These are phyloP conservation scores for Populus hybrid DNA, from an alignment of 441 rosid genomes.

Conservation along the genomic window DNA sequence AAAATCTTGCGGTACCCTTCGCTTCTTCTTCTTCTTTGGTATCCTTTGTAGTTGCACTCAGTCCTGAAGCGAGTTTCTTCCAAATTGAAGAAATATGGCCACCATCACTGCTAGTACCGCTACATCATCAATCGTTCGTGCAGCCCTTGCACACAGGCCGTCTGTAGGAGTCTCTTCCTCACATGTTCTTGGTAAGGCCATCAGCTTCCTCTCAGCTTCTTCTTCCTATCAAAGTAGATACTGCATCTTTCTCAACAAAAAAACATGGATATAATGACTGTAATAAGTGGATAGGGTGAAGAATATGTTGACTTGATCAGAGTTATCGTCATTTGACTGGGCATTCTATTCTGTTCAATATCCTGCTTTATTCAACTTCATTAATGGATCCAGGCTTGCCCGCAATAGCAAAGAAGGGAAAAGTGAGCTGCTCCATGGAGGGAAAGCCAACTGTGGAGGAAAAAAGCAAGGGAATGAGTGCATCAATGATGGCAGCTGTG, in stretches of 20 bases:
- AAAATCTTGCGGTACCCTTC: neutral
- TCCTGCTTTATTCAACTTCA: neutral
- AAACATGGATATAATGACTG: neutral
- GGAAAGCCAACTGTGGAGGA: constrained; percentile 21
- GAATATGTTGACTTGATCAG: neutral
- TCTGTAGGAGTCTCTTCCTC: constrained; percentile 38
- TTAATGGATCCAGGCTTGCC: constrained; percentile 54
- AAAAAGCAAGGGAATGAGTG: constrained; percentile 38
- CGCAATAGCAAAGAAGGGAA: constrained; percentile 42
- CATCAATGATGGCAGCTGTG: constrained; percentile 48
- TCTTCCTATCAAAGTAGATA: neutral
- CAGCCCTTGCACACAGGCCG: constrained; percentile 40
- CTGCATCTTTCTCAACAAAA: neutral
- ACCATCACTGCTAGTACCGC: constrained; percentile 40
- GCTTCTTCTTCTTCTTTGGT: neutral
- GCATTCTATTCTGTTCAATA: neutral
- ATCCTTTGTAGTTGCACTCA: neutral
- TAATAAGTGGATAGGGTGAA: neutral
- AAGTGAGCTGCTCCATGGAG: constrained; percentile 55
- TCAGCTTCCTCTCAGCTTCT: neutral
- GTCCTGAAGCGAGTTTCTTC: constrained; percentile 1
- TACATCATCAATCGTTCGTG: constrained; percentile 41
- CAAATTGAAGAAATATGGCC: constrained; percentile 30
- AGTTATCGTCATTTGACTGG: neutral
- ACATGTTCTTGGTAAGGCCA: constrained; percentile 47